Conservation (phyloP, 2,329 filamentous ascomycete species). For the Alternaria atra region DNA sequence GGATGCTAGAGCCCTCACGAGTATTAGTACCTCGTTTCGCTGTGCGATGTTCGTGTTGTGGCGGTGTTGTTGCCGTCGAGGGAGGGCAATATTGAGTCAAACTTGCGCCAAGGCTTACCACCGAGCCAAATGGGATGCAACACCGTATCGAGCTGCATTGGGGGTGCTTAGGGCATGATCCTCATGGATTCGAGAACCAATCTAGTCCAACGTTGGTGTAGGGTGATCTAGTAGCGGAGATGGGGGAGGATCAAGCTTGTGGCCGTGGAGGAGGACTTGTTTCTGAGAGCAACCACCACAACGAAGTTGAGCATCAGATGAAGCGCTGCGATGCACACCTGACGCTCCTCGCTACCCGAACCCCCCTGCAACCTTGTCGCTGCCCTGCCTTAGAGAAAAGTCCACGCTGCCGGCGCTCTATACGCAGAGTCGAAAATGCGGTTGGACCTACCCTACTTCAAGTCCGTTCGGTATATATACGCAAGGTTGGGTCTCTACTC, state of each 20-base stretch:
- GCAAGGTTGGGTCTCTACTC: neutral
- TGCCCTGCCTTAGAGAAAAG: slow-evolving; percentile 5
- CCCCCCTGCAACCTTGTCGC: neutral
- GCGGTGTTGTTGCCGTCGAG: slow-evolving; percentile 10
- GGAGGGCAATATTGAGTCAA: neutral
- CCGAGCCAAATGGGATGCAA: slow-evolving; percentile 6
- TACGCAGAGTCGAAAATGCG: neutral
- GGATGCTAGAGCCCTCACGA: neutral
- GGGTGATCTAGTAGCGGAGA: neutral
- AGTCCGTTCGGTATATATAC: slow-evolving; percentile 1
- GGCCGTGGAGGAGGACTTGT: neutral
- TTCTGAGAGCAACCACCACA: slow-evolving; percentile 3
- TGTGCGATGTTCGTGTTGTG: slow-evolving; percentile 2
- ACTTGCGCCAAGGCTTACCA: slow-evolving; percentile 7
- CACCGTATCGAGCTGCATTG: neutral
- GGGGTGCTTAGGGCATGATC: neutral
- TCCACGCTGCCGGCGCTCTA: slow-evolving; percentile 1
- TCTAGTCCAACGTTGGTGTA: neutral
- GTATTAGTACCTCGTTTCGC: neutral
- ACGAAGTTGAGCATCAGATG: neutral
- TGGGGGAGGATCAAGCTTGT: neutral
- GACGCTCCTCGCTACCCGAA: neutral
- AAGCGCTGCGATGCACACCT: neutral
- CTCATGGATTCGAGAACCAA: neutral
- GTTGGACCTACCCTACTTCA: neutral